Percentiles rank a stretch among this genome's conserved stretches.
These are phyloP conservation scores for Thuidium tamariscinum DNA, from an alignment of 225 moss, liverwort and hornwort genomes.

Conservation along the genomic window DNA sequence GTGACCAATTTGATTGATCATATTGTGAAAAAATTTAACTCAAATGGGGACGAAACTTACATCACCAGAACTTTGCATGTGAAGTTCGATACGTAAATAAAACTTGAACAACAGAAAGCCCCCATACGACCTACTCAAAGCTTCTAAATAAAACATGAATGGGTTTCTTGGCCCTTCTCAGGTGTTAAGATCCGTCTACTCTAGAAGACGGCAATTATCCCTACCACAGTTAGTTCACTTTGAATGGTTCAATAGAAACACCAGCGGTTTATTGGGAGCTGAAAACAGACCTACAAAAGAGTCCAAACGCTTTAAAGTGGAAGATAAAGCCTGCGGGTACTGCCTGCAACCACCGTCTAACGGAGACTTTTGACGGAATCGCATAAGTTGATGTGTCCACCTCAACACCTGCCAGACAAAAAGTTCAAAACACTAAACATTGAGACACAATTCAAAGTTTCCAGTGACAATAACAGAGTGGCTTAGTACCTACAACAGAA, in stretches of 20 bases:
- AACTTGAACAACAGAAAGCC: neutral
- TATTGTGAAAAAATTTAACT: neutral
- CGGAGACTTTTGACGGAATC: conserved; percentile 53
- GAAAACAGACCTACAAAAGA: conserved; percentile 63
- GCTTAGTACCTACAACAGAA: neutral
- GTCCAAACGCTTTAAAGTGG: conserved; percentile 83
- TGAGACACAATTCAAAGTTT: neutral
- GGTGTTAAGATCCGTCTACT: neutral
- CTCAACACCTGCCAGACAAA: conserved; percentile 63
- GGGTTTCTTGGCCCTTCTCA: neutral
- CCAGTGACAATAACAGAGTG: neutral
- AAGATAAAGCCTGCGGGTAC: conserved; percentile 62
- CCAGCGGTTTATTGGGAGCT: neutral
- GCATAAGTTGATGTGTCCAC: conserved; percentile 91
- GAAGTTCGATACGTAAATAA: neutral
- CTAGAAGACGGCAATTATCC: neutral
- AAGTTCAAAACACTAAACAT: neutral
- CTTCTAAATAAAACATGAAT: too few species aligned
- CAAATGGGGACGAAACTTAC: neutral
- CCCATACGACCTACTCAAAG: neutral
- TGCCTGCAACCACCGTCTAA: conserved; percentile 59
- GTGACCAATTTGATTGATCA: neutral
- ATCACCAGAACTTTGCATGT: neutral
- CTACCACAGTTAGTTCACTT: neutral
- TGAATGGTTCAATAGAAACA: neutral